Percentiles rank a stretch among this genome's conserved stretches.
These are phyloP conservation scores for Fusarium nodosum DNA, from an alignment of 2,329 filamentous ascomycete species.

Conservation along the genomic window DNA sequence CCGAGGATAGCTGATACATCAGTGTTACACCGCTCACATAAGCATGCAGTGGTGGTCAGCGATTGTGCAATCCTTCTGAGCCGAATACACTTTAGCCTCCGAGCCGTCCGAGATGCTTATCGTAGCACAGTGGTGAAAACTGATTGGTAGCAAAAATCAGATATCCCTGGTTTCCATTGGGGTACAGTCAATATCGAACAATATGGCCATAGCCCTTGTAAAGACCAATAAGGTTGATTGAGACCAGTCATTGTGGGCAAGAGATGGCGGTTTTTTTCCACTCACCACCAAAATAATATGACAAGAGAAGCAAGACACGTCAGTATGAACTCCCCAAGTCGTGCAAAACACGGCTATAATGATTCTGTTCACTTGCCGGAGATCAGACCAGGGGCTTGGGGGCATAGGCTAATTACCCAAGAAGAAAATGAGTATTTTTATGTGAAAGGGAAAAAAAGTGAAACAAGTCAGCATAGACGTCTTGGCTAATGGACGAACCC, in stretches of 20 bases:
- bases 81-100: background rate
- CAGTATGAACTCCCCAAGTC: background rate
- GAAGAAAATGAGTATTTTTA: background rate
- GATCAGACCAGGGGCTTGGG: background rate
- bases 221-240: fast-evolving
- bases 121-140: too few species aligned
- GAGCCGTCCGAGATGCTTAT: background rate
- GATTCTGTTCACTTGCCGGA: background rate
- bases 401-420: background rate
- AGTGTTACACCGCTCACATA: background rate
- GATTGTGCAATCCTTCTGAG: background rate
- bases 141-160: too few species aligned
- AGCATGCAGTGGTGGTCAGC: slow-evolving; percentile 11
- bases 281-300: too few species aligned
- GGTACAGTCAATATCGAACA: fast-evolving
- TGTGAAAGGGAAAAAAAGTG: background rate
- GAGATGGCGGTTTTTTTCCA: too few species aligned
- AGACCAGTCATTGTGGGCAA: fast-evolving
- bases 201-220: fast-evolving
- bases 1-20: background rate
- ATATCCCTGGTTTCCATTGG: background rate
- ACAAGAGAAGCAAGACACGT: background rate
- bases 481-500: background rate
- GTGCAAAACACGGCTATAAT: fast-evolving
- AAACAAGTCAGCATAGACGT: background rate